Evolutionary conservation across 176 grass and related monocot genomes (phyloP), one percentile per base, ranked within the genome.

Genomic region (Bonia amplexicaulis): DNA sequence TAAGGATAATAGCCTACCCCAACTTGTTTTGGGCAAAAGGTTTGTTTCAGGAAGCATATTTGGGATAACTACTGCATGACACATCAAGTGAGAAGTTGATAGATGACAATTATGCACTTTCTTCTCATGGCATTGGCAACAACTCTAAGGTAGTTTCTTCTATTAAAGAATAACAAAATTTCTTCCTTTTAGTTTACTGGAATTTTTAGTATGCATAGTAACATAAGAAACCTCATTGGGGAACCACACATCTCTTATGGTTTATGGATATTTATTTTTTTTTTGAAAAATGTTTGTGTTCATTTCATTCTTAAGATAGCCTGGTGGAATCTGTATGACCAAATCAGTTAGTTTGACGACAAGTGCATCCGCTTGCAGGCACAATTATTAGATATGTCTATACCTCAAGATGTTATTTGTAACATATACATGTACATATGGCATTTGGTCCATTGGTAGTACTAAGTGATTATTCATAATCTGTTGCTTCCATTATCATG

Each of bases 41-140:
- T 85, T 49, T 79, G 62, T 31, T 77, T 15, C 87, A 92, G 93
- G 95, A 98, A 92, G 58, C 93, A 98, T 85, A 86, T 98, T 78
- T 98, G 95, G 95, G 92, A 84, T 15, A 95, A 95, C 80, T 93
- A 93, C 83, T 95, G 91, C 64, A 66, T 98, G 57, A 70, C 75
- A 73, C 72, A 88, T 61, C 81, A 92, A 92, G 83, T 60, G 91
- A 91, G 37, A 98, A 95, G 90, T 68, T 95, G 78, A 71, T 92
- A 85, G 87, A 98, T 87, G 93, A 98, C 19, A 90, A 93, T 62
- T 92, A 82, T 35, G 9, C 45, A 37, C 93, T 98, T 78, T 88
- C 85, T 85, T 75, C 82, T 66, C 69, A 90, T 74, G 93, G 69
- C 1, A 42, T 97, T 73, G 61, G 55, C 27, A 93, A 93, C 53